Base-by-base conservation (phyloP, 129 eudicot species). In the Pittosporum tobira region DNA sequence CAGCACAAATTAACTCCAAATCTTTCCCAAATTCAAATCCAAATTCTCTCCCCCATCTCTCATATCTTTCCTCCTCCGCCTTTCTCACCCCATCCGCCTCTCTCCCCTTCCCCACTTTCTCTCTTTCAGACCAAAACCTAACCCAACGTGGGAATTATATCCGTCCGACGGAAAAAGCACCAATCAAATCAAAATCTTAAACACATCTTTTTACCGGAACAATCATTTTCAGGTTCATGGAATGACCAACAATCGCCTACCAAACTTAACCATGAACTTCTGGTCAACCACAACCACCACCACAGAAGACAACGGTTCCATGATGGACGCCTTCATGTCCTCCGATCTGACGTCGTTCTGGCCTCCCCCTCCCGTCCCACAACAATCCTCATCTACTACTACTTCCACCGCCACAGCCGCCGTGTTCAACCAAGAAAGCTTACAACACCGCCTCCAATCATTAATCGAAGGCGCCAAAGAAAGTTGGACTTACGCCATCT, bases 401-500 rank as follows among this genome's bases (percentile, higher is more conserved):
- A 44, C 69, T 24, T 66, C 74, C 10, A 3, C 67, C 14, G 48
- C 65, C 43, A 0, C 64, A 48, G 21, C 67, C 56, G 48, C 49
- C 5, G 2, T 24, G 28, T 65, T 81, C 40, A 84, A 67, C 59
- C 97, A 77, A 18, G 97, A 90, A 12, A 72, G 76, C 24, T 72
- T 90, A 3, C 97, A 90, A 34, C 88, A 80, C 27, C 84, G 97
- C 0, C 80, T 90, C 3, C 93, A 82, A 15, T 72, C 87, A 0
- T 53, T 90, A 16, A 85, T 90, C 2, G 97, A 90, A 15, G 78
- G 77, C 54, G 80, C 88, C 0, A 37, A 65, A 0, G 84, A 84
- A 27, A 69, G 67, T 26, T 90, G 97, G 97, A 83, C 95, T 9
- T 85, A 90, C 31, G 95, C 95, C 0, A 90, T 90, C 5, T 90